Evolutionary conservation across 2,329 filamentous ascomycete species (phyloP).

Genomic region (Uncinocarpus reesii): DNA sequence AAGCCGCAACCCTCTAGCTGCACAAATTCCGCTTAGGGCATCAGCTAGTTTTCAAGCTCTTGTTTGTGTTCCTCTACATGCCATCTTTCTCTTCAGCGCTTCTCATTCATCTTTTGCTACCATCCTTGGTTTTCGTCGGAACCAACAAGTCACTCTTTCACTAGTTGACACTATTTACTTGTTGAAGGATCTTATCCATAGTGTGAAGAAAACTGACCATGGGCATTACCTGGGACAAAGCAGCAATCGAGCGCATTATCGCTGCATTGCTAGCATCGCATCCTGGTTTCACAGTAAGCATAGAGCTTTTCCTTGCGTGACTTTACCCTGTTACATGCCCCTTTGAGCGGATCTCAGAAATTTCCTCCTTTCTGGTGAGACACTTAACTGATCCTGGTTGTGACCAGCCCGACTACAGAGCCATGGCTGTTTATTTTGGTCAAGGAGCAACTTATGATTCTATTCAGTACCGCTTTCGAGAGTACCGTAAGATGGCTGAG

Average conservation of each 20-base stretch:
- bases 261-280: slow-evolving; percentile 24
- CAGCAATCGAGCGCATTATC: slow-evolving; percentile 23
- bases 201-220: neutral
- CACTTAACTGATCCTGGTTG: too few species aligned
- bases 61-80: too few species aligned
- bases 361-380: neutral
- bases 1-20: too few species aligned
- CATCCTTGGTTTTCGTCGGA: too few species aligned
- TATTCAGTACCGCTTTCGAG: slow-evolving; percentile 39
- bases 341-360: neutral
- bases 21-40: too few species aligned
- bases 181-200: neutral
- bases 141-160: too few species aligned
- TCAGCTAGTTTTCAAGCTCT: too few species aligned
- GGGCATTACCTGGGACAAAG: slow-evolving; percentile 23
- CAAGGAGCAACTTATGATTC: slow-evolving; percentile 40
- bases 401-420: slow-evolving; percentile 40
- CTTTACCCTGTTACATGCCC: neutral
- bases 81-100: too few species aligned
- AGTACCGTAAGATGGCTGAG: slow-evolving; percentile 35
- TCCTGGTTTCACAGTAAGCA: slow-evolving; percentile 21
- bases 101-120: too few species aligned
- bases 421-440: slow-evolving; percentile 39
- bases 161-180: too few species aligned
- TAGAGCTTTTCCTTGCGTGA: neutral